Evolutionary conservation across 805 yeast genomes (phyloP).

Genomic region (Yarrowia alimentaria): DNA sequence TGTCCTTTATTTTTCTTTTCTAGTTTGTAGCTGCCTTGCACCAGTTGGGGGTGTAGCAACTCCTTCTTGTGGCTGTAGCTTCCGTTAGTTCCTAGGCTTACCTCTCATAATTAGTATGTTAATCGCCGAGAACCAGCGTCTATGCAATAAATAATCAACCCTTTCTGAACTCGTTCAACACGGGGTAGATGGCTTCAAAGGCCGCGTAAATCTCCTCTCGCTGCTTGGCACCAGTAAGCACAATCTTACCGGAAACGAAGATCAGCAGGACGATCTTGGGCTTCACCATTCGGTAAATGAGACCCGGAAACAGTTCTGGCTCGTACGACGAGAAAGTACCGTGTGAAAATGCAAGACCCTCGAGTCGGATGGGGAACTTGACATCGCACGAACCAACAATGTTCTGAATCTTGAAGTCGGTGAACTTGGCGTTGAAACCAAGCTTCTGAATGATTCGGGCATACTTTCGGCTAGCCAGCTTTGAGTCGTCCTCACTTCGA

Average conservation of each 20-base stretch:
- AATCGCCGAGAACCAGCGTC: constrained; percentile 26
- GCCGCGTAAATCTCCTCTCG: constrained; percentile 98
- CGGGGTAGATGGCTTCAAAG: constrained; percentile 97
- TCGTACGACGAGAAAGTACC: constrained; percentile 98
- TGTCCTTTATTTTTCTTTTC: constrained; percentile 14
- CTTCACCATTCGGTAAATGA: constrained; percentile 98
- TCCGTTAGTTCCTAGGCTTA: constrained; percentile 5
- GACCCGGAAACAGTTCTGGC: constrained; percentile 97
- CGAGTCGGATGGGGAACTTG: constrained; percentile 93
- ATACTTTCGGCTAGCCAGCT: constrained; percentile 93
- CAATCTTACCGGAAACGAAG: constrained; percentile 96
- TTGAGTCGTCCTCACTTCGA: constrained; percentile 97
- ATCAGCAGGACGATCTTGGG: constrained; percentile 95
- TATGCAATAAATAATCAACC: constrained; percentile 41
- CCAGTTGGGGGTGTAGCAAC: too few species aligned
- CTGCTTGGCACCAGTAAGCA: constrained; percentile 97
- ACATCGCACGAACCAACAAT: constrained; percentile 99
- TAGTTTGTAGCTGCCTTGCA: too few species aligned
- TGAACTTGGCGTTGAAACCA: constrained; percentile 96
- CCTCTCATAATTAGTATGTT: constrained; percentile 21
- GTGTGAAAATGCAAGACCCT: constrained; percentile 96
- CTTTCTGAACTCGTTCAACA: constrained; percentile 95
- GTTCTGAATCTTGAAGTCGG: constrained; percentile 96
- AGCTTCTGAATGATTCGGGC: constrained; percentile 97
- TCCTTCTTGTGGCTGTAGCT: too few species aligned